These are phyloP conservation scores for Dimocarpus longan DNA, from an alignment of 345 rosid species.

Conservation along the genomic window DNA sequence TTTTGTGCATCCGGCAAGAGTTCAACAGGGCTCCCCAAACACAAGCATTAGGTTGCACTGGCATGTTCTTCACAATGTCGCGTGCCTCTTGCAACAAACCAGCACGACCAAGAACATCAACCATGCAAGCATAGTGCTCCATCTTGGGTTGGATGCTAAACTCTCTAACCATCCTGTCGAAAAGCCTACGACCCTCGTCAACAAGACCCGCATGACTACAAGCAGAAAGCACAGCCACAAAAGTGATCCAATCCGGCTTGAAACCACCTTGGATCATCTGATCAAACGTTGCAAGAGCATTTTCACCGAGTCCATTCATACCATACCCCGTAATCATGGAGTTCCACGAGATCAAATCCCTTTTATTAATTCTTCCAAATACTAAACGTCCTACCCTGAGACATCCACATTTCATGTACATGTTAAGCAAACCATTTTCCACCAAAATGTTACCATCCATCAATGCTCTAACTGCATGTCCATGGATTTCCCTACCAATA, in stretches of 20 bases:
- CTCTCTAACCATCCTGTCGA: slow-evolving; percentile 41
- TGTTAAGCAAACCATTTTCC: slow-evolving; percentile 63
- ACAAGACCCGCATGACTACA: slow-evolving; percentile 80
- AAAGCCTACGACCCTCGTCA: slow-evolving; percentile 49
- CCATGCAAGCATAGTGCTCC: slow-evolving; percentile 75
- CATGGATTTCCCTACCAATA: slow-evolving; percentile 69
- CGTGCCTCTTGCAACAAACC: slow-evolving; percentile 65
- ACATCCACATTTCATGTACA: slow-evolving; percentile 75
- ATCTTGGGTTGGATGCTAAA: slow-evolving; percentile 54
- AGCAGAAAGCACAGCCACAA: slow-evolving; percentile 76
- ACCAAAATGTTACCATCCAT: slow-evolving; percentile 60
- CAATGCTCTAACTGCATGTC: slow-evolving; percentile 50
- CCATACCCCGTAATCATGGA: slow-evolving; percentile 69
- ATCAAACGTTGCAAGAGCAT: slow-evolving; percentile 51
- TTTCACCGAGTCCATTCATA: slow-evolving; percentile 60
- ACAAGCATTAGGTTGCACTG: slow-evolving; percentile 58
- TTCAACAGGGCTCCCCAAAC: slow-evolving; percentile 76
- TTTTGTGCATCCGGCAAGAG: slow-evolving; percentile 69
- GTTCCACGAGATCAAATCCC: slow-evolving; percentile 66
- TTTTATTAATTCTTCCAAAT: slow-evolving; percentile 45
- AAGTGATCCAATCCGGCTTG: slow-evolving; percentile 60
- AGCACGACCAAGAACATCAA: slow-evolving; percentile 74
- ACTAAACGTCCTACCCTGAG: slow-evolving; percentile 46
- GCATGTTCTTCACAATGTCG: slow-evolving; percentile 60
- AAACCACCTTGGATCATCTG: slow-evolving; percentile 52